Percentiles rank a stretch among this genome's conserved stretches.
Evolutionary conservation across 352 stramenopile species (phyloP).

Genomic region (Pythium dissimile): DNA sequence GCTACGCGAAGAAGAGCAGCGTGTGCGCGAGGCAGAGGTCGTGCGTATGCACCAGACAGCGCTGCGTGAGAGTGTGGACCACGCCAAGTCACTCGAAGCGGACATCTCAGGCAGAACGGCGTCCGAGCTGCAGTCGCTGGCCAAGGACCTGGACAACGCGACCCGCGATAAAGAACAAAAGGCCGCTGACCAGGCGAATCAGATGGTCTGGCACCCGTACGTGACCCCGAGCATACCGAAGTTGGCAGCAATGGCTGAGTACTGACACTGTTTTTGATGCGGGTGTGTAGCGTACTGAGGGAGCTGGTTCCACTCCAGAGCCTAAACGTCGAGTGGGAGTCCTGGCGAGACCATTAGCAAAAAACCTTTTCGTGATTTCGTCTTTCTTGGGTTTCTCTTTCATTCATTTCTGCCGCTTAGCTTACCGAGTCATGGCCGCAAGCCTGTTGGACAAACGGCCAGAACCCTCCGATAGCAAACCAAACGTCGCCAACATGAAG

Average conservation of each 20-base stretch:
- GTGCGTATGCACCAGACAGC: conserved; percentile 63
- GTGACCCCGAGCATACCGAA: conserved; percentile 16
- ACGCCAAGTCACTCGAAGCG: conserved; percentile 70
- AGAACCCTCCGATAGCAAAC: background rate
- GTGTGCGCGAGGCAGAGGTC: conserved; percentile 65
- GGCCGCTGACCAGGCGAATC: conserved; percentile 46
- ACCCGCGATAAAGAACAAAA: conserved; percentile 57
- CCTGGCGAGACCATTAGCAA: conserved; percentile 72
- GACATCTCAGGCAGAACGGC: conserved; percentile 46
- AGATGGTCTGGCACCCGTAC: conserved; percentile 85
- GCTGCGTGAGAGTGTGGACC: conserved; percentile 64
- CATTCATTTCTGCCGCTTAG: no score
- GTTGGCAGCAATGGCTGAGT: background rate
- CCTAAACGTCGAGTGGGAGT: conserved; percentile 78
- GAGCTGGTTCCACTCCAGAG: conserved; percentile 77
- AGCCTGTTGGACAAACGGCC: no score
- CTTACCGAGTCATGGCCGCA: no score
- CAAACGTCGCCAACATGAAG: conserved; percentile 32
- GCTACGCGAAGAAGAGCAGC: conserved; percentile 59
- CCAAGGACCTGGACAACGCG: conserved; percentile 47
- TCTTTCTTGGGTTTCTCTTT: no score
- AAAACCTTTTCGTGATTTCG: background rate
- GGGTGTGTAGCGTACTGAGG: conserved; percentile 59
- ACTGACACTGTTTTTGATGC: background rate
- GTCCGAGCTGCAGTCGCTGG: conserved; percentile 55